Conservation (phyloP, 2,329 filamentous ascomycete species). For the Tolypocladium guangdongense region DNA sequence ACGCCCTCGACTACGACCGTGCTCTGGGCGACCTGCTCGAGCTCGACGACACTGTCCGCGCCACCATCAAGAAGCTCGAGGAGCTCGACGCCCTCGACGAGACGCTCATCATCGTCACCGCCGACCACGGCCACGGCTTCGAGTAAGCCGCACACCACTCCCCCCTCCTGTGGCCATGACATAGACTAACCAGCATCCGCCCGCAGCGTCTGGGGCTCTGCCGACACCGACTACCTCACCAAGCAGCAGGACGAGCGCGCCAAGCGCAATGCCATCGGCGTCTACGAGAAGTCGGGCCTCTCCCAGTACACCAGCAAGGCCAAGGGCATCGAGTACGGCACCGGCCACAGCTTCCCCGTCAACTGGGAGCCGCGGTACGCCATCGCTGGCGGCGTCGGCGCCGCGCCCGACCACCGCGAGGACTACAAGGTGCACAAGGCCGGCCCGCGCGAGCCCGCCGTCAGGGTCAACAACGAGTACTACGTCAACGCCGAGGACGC, state of each 20-base stretch:
- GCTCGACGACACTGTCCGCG: slow-evolving; percentile 71
- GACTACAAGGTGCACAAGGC: slow-evolving; percentile 61
- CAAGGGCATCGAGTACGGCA: slow-evolving; percentile 55
- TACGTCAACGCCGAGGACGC: slow-evolving; percentile 60
- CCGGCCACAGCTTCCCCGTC: slow-evolving; percentile 64
- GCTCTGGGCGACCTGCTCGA: slow-evolving; percentile 77
- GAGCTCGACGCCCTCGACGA: slow-evolving; percentile 57
- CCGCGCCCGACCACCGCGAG: slow-evolving; percentile 66
- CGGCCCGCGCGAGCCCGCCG: slow-evolving; percentile 51
- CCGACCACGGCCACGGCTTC: slow-evolving; percentile 86
- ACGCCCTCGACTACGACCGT: slow-evolving; percentile 73
- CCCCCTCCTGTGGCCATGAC: not conserved
- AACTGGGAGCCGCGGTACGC: slow-evolving; percentile 83
- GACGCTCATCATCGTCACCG: slow-evolving; percentile 69
- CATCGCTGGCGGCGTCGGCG: slow-evolving; percentile 60
- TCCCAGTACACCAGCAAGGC: slow-evolving; percentile 59
- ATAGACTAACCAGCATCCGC: slow-evolving; percentile 1
- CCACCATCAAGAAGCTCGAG: slow-evolving; percentile 60
- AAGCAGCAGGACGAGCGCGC: slow-evolving; percentile 53
- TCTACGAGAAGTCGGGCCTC: slow-evolving; percentile 61
- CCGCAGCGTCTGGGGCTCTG: slow-evolving; percentile 58
- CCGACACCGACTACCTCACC: slow-evolving; percentile 68
- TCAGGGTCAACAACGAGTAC: slow-evolving; percentile 42
- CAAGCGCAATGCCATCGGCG: slow-evolving; percentile 66
- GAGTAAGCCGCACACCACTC: slow-evolving; percentile 32